Percentiles rank a stretch among this genome's conserved stretches.
Evolutionary conservation across 768 basidiomycete species (phyloP).

Genomic region (Mycena vulgaris): DNA sequence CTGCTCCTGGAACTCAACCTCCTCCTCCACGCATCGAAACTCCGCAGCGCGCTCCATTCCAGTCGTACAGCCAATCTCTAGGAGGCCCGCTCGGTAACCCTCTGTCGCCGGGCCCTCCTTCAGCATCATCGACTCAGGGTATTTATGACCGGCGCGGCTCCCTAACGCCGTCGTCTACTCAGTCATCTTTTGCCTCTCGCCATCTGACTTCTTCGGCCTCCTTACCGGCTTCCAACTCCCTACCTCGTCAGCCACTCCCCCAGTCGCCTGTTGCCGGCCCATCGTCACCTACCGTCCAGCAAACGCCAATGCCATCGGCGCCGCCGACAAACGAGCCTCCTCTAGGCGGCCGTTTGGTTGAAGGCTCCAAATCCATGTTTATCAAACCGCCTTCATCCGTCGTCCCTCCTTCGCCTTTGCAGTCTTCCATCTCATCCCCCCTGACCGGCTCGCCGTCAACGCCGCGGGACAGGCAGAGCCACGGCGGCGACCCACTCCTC

Average conservation of each 20-base stretch:
- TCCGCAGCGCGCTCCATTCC: conserved; percentile 36
- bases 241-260: conserved; percentile 38
- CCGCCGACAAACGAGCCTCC: conserved; percentile 61
- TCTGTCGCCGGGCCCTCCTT: conserved; percentile 32
- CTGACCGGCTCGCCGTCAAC: conserved; percentile 45
- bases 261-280: conserved; percentile 73
- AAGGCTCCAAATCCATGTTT: conserved; percentile 89
- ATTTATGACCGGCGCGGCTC: conserved; percentile 33
- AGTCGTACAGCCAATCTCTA: conserved; percentile 33
- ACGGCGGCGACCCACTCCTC: conserved; percentile 55
- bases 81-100: conserved; percentile 11
- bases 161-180: conserved; percentile 32
- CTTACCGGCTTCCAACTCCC: conserved; percentile 13
- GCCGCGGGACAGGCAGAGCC: conserved; percentile 27
- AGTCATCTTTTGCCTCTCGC: conserved; percentile 32
- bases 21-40: conserved; percentile 38
- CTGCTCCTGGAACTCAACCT: conserved; percentile 31
- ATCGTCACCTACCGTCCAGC: conserved; percentile 57
- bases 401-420: conserved; percentile 51
- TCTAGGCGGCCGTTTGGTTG: conserved; percentile 76
- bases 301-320: conserved; percentile 48
- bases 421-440: conserved; percentile 54
- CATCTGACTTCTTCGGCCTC: conserved; percentile 29
- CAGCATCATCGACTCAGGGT: conserved; percentile 36
- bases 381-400: conserved; percentile 65